Percentiles rank a stretch among this genome's conserved stretches.
These are phyloP conservation scores for Saccharata proteae DNA, from an alignment of 2,329 filamentous ascomycete genomes.

Conservation along the genomic window DNA sequence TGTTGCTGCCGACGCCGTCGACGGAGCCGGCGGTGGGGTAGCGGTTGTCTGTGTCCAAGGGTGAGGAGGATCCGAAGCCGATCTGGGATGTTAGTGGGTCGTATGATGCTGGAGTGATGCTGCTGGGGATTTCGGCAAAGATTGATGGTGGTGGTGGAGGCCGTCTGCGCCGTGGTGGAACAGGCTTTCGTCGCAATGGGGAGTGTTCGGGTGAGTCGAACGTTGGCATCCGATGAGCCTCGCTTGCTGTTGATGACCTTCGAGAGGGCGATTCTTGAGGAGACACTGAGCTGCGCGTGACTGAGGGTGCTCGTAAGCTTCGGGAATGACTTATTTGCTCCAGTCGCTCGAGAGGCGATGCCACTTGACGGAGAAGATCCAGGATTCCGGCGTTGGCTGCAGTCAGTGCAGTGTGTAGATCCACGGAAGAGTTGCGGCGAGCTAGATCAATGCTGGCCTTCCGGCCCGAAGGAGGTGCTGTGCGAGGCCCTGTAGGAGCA, in stretches of 20 bases:
- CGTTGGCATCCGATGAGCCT: conserved; percentile 6
- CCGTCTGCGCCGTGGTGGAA: too few relatives aligned
- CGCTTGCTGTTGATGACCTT: background rate
- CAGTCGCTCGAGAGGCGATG: conserved; percentile 7
- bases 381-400: conserved; percentile 3
- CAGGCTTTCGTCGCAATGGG: conserved; percentile 3
- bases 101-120: background rate
- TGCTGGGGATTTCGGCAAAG: conserved; percentile 6
- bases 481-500: conserved; percentile 1
- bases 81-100: background rate
- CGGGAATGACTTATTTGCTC: conserved; percentile 5
- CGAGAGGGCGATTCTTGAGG: background rate
- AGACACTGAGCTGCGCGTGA: background rate
- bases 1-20: too few relatives aligned
- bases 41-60: too few relatives aligned
- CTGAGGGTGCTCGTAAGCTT: conserved; percentile 4
- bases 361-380: conserved; percentile 4
- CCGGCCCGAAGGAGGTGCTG: background rate
- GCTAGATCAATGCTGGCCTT: too few relatives aligned
- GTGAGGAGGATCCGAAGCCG: background rate
- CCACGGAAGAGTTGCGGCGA: too few relatives aligned
- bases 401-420: too few relatives aligned
- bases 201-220: conserved; percentile 8
- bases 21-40: too few relatives aligned
- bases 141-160: too few relatives aligned